Conservation (phyloP, 2,329 filamentous ascomycete genomes). For the Aspergillus sp. region DNA sequence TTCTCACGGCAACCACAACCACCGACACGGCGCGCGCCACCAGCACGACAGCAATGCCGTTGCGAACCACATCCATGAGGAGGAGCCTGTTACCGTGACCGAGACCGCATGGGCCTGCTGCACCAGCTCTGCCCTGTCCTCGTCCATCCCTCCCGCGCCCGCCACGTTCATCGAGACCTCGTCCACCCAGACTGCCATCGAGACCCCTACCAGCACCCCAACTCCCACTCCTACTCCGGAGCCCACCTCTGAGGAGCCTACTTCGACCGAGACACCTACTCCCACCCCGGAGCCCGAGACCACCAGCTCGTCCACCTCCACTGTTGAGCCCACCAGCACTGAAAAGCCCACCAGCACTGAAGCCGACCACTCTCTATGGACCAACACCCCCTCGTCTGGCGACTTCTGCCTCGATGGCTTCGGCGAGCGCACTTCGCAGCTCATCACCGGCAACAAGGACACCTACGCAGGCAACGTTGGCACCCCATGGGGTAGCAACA, state of each 20-base stretch:
- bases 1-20: constrained; percentile 27
- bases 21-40: constrained; percentile 21
- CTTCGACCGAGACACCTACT: constrained; percentile 7
- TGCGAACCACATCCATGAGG: constrained; percentile 12
- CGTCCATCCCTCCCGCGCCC: not conserved
- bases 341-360: constrained; percentile 2
- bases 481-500: constrained; percentile 42
- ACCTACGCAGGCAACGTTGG: constrained; percentile 39
- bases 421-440: constrained; percentile 28
- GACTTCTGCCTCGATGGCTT: constrained; percentile 29
- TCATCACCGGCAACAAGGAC: constrained; percentile 18
- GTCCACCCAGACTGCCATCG: constrained; percentile 2
- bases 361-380: constrained; percentile 21
- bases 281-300: constrained; percentile 1
- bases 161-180: not conserved
- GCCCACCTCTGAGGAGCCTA: not conserved
- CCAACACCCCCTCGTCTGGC: constrained; percentile 18
- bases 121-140: constrained; percentile 2
- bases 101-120: constrained; percentile 12
- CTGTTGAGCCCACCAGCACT: constrained; percentile 3
- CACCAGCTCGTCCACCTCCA: not conserved
- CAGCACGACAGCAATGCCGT: constrained; percentile 7
- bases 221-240: not conserved
- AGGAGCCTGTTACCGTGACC: constrained; percentile 20
- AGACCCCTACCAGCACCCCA: constrained; percentile 6